Evolutionary conservation across 441 rosid genomes (phyloP).

Genomic region (Lepidium campestre): DNA sequence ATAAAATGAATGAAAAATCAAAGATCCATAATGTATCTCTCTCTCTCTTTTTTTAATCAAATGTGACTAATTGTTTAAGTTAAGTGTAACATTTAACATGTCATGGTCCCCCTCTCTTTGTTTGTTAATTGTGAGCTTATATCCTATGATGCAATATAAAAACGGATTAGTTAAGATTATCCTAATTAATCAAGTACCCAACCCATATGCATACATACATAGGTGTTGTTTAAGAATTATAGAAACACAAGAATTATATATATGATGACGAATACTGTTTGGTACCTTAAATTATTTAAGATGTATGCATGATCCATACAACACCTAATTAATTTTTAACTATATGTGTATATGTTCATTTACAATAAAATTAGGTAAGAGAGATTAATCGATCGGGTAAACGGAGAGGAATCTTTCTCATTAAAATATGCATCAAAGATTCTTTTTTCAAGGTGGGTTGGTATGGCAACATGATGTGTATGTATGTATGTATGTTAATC

Average conservation of each 20-base stretch:
- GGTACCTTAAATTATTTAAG: slow-evolving; percentile 10
- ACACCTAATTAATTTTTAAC: not conserved
- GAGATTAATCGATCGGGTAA: not conserved
- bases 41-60: too few relatives aligned
- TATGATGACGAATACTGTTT: slow-evolving; percentile 5
- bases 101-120: not conserved
- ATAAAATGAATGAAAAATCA: not conserved
- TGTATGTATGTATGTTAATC: not conserved
- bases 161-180: not conserved
- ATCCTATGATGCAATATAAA: not conserved
- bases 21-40: not conserved
- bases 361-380: not conserved
- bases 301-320: slow-evolving; percentile 11
- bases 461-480: slow-evolving; percentile 1
- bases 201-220: not conserved
- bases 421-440: not conserved
- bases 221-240: not conserved
- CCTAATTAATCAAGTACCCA: slow-evolving; percentile 12
- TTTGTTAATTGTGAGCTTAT: slow-evolving; percentile 8
- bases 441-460: not conserved
- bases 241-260: not conserved
- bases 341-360: too few relatives aligned
- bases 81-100: not conserved
- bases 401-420: not conserved
- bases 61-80: not conserved